Base-by-base conservation (phyloP, 768 basidiomycete species). In the Albatrellus ellisii region DNA sequence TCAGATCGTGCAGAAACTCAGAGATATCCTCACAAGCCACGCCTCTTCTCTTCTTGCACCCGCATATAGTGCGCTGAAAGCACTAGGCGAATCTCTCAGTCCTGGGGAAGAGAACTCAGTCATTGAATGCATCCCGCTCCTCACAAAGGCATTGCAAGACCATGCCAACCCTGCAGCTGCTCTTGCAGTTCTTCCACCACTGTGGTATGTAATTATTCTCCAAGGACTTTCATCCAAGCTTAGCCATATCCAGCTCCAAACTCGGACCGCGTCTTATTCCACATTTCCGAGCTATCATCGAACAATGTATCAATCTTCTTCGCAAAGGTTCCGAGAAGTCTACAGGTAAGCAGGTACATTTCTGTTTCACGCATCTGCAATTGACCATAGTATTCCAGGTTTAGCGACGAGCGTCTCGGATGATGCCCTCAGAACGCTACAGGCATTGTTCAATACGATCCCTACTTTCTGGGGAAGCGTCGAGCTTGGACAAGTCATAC, bases 231-330 rank as follows among this genome's bases (percentile, higher is more conserved):
- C 32, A 55, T 41, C 45, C 27, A 42, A 28, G 25, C 27, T 44
- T 22, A 43, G 24, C 28, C 18, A 15, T 34, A 26, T 34, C 12
- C 52, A 94, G 89, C 15, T 57, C 67, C 15, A 77, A 79, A 35
- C 71, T 97, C 17, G 89, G 87, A 0, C 88, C 92, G 9, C 79
- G 94, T 0, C 68, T 90, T 38, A 89, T 99, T 38, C 89, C 94
- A 4, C 70, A 76, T 59, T 80, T 95, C 61, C 75, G 75, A 40
- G 69, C 75, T 11, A 72, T 92, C 35, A 70, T 84, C 12, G 59
- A 73, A 4, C 67, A 77, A 41, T 74, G 74, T 44, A 61, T 77
- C 26, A 42, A 57, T 17, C 55, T 75, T 22, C 61, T 79, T 35
- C 67, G 63, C 15, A 66, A 70, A 31, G 56, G 55, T 20, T 53